A percentile compares a stretch with the other conserved stretches of the same genome.
phyloP scores from a whole-genome alignment of 1,284 basidiomycete genomes.

The Fomitopsis schrenkii region DNA sequence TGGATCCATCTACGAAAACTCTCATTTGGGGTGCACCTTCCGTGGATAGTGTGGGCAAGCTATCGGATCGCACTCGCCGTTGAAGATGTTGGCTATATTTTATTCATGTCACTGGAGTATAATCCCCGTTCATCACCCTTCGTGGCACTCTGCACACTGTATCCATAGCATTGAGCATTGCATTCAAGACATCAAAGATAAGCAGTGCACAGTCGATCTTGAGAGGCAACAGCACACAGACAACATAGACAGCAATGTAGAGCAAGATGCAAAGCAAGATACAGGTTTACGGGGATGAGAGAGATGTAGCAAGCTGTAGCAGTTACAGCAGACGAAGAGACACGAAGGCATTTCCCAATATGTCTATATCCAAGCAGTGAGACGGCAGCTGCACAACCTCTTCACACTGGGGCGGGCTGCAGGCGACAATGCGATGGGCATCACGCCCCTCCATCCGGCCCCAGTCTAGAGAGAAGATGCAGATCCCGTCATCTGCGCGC shows the following conservation, averaged over 20 bases:
- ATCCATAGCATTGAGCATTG: conserved; percentile 12
- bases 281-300: background rate
- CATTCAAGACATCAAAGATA: background rate
- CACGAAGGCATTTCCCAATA: background rate
- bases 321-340: background rate
- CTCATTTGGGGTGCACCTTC: conserved; percentile 69
- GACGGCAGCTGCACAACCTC: conserved; percentile 18
- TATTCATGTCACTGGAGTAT: background rate
- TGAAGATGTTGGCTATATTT: background rate
- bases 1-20: conserved; percentile 58
- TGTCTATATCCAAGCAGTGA: background rate
- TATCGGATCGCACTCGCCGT: conserved; percentile 19
- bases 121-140: conserved; percentile 8
- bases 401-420: conserved; percentile 31
- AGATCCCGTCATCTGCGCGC: conserved; percentile 11
- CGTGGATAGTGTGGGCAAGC: conserved; percentile 50
- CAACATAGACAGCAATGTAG: conserved; percentile 4
- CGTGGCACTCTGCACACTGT: conserved; percentile 5
- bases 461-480: conserved; percentile 30
- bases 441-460: conserved; percentile 21
- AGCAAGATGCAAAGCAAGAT: background rate
- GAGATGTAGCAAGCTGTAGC: background rate
- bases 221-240: background rate
- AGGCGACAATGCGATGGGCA: conserved; percentile 3
- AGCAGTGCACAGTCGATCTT: background rate